Base-by-base conservation (phyloP, 805 yeast species). In the Komagataella mondaviorum region DNA sequence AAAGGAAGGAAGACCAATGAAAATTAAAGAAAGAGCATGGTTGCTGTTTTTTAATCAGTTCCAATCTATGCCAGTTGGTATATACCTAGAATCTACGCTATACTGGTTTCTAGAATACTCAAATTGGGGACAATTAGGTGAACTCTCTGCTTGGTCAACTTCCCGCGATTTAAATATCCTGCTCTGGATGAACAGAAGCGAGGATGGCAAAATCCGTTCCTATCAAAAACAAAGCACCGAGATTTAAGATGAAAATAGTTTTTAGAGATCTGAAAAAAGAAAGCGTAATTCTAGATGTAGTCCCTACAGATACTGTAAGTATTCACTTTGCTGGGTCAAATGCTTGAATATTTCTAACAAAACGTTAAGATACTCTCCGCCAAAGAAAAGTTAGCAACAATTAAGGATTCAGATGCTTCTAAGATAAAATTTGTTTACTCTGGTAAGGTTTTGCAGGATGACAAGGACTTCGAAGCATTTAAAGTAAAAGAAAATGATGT, bases 251-350 rank as follows among this genome's bases (percentile, higher is more conserved):
- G 96, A 83, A 84, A 68, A 71, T 89, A 57, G 75, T 83, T 50
- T 81, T 93, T 66, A 89, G 90, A 66, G 96, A 93, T 69, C 86
- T 93, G 71, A 90, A 93, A 71, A 93, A 91, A 71, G 89, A 88
- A 64, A 85, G 82, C 64, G 79, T 90, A 65, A 77, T 88, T 24
- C 62, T 93, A 53, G 96, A 88, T 23, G 77, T 88, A 53, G 95
- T 85, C 54, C 73, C 76, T 6, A 55, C 76, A 12, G 88, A 81
- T 49, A 75, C 88, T 2, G 91, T 86, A 62, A 57, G 79, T 72
- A 23, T 23, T 17, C 7, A 44, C 14, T 30, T 16, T 6, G n/a
- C 4, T 8, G 10, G 45, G 12, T 30, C 12, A 6, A 7, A 24
- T 14, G 23, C 14, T 23, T 45, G 24, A 36, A 47, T 36, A 23